These are phyloP conservation scores for Geranium rotundifolium DNA, from an alignment of 345 rosid genomes.

Conservation along the genomic window DNA sequence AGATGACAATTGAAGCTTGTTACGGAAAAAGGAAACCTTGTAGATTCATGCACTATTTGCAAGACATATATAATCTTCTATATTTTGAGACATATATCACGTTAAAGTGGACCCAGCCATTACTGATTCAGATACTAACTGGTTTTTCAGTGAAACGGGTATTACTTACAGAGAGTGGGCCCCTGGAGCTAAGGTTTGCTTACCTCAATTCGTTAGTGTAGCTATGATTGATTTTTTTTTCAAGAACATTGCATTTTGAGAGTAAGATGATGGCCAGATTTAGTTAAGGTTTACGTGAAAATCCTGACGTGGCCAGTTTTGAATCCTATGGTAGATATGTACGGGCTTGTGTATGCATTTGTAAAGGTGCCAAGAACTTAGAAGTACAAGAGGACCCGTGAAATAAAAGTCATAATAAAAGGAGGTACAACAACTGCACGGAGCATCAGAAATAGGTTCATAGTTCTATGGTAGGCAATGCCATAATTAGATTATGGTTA, in stretches of 20 bases:
- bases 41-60: no score
- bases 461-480: neutral
- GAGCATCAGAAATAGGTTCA: neutral
- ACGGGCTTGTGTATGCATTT: neutral
- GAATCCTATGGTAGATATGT: no score
- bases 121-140: conserved; percentile 22
- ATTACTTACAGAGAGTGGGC: conserved; percentile 97
- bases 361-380: neutral
- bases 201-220: conserved; percentile 6
- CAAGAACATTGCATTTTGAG: neutral
- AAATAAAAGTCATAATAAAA: no score
- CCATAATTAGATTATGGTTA: neutral
- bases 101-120: no score
- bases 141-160: conserved; percentile 64
- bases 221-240: conserved; percentile 1
- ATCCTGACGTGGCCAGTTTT: neutral
- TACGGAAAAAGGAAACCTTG: conserved; percentile 1
- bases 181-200: conserved; percentile 92
- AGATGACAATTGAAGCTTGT: neutral
- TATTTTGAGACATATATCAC: no score
- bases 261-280: neutral
- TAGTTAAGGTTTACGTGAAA: neutral
- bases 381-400: no score
- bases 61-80: no score
- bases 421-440: neutral